A percentile compares a stretch with the other conserved stretches of the same genome.
Conservation (phyloP, 768 basidiomycete genomes). For the Psilocybe subaeruginosa region DNA sequence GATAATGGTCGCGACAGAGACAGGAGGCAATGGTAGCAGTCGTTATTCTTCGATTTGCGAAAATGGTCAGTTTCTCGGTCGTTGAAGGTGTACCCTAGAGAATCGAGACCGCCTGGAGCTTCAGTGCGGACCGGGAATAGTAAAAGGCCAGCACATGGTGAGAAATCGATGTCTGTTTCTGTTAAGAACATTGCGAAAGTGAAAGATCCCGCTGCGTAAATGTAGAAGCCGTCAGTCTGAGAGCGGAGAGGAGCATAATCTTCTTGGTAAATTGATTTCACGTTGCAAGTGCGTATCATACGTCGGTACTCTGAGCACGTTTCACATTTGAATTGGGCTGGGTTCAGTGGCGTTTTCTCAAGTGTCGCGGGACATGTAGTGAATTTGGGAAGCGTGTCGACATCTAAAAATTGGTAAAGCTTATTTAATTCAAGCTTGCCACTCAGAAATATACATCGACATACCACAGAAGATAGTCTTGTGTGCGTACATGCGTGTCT, state of each 20-base stretch:
- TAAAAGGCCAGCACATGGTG: background rate
- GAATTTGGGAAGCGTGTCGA: background rate
- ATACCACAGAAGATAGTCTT: no score
- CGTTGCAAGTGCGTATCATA: background rate
- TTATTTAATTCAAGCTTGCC: background rate
- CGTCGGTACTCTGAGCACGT: background rate
- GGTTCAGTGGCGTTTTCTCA: background rate
- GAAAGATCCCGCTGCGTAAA: background rate
- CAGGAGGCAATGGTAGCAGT: no score
- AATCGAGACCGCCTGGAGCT: background rate
- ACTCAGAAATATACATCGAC: background rate
- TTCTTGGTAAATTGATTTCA: constrained; percentile 7
- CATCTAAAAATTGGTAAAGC: background rate
- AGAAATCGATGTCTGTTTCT: background rate
- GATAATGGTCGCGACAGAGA: no score
- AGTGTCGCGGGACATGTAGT: background rate
- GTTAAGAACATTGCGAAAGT: background rate
- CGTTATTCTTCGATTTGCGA: background rate
- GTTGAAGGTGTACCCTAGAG: background rate
- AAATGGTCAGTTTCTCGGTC: background rate
- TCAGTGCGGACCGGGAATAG: background rate
- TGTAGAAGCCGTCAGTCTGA: background rate
- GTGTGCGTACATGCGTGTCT: background rate
- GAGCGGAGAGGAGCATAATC: background rate
- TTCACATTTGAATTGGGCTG: background rate